Evolutionary conservation across 345 rosid genomes (phyloP).

Genomic region (Triadica sebifera): DNA sequence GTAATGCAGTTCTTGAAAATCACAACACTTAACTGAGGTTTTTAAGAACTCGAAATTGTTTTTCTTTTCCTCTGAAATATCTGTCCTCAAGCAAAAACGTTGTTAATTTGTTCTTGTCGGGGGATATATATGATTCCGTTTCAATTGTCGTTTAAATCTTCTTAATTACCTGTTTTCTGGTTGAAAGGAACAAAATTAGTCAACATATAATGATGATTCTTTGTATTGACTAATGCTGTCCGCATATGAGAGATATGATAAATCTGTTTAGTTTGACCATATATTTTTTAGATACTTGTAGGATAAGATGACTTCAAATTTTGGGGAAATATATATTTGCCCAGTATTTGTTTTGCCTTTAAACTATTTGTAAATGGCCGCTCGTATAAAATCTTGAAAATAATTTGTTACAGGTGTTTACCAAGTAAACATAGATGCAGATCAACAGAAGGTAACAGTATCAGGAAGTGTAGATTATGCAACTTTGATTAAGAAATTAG

Average conservation of each 20-base stretch:
- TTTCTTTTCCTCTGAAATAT: no score
- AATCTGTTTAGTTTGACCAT: not conserved
- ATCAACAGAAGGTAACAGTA: constrained; percentile 72
- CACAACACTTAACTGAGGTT: not conserved
- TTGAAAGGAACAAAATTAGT: not conserved
- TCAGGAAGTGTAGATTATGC: constrained; percentile 63
- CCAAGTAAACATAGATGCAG: constrained; percentile 63
- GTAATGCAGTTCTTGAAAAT: not conserved
- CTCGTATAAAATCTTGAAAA: not conserved
- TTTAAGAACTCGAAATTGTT: not conserved
- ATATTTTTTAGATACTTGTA: not conserved
- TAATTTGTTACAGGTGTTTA: constrained; percentile 52
- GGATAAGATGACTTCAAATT: not conserved
- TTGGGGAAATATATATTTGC: no score
- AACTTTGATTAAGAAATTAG: constrained; percentile 65
- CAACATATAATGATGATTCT: constrained; percentile 2
- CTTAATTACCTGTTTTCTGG: not conserved
- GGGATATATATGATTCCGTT: not conserved
- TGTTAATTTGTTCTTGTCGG: not conserved
- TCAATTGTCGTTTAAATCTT: not conserved
- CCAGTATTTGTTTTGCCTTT: no score
- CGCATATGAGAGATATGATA: not conserved
- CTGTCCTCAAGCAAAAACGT: no score
- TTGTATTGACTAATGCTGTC: not conserved
- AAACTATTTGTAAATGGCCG: not conserved